A percentile compares a stretch with the other conserved stretches of the same genome.
These are phyloP conservation scores for Claviceps purpurea DNA, from an alignment of 2,329 filamentous ascomycete species.

Conservation along the genomic window DNA sequence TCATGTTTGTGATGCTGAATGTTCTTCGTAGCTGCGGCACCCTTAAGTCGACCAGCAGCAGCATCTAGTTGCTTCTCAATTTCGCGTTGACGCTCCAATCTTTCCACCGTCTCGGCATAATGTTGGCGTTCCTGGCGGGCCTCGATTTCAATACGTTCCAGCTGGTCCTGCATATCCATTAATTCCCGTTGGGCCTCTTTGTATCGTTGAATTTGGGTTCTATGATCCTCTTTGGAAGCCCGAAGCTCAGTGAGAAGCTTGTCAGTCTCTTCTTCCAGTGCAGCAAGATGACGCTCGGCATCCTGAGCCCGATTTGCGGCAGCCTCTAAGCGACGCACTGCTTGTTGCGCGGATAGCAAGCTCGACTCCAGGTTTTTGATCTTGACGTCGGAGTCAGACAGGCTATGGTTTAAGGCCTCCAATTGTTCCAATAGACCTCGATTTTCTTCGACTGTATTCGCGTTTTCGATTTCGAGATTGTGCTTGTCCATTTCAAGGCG, in stretches of 20 bases:
- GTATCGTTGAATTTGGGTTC: conserved; percentile 70
- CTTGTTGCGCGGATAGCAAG: conserved; percentile 63
- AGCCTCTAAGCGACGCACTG: conserved; percentile 59
- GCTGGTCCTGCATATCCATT: conserved; percentile 66
- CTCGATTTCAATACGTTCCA: conserved; percentile 80
- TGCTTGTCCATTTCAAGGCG: conserved; percentile 62
- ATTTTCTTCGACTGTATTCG: conserved; percentile 70
- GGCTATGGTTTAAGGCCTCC: conserved; percentile 67
- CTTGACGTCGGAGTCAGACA: conserved; percentile 66
- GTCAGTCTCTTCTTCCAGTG: conserved; percentile 72
- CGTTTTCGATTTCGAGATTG: conserved; percentile 64
- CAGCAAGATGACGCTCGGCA: conserved; percentile 66
- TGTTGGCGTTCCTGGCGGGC: conserved; percentile 66
- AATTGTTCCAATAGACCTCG: conserved; percentile 68
- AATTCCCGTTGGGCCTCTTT: conserved; percentile 72
- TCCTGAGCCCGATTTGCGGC: conserved; percentile 63
- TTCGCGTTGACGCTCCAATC: conserved; percentile 71
- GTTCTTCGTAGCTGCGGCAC: conserved; percentile 59
- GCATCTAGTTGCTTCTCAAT: conserved; percentile 73
- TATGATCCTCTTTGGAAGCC: conserved; percentile 59
- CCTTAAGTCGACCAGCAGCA: conserved; percentile 68
- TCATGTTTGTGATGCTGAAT: conserved; percentile 44
- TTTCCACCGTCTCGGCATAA: conserved; percentile 65
- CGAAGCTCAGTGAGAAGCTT: conserved; percentile 54
- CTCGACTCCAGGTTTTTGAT: conserved; percentile 65